Base-by-base conservation (phyloP, 345 rosid genomes). In the Lepidium africanum region DNA sequence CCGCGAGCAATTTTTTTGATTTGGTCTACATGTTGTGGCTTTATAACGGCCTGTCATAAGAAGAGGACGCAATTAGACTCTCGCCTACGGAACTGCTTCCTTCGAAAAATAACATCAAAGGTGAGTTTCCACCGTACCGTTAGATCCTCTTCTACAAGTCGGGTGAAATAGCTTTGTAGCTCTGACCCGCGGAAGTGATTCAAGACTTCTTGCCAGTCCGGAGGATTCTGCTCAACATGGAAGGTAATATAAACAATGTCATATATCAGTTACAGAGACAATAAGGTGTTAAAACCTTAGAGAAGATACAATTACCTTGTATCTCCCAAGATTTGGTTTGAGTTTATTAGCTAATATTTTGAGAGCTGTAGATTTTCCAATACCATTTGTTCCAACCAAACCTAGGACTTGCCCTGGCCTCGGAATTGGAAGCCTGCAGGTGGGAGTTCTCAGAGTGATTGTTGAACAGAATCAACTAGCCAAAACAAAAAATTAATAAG, bases 341-440 rank as follows among this genome's bases (percentile, higher is more conserved):
- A 89, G 80, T 60, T 85, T 86, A 32, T 88, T 87, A 45, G 96
- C 91, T 75, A 92, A 77, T 60, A 90, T 81, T 82, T 90, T 92
- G 61, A 92, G 93, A 33, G 98, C 98, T 15, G 98, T 92, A 16
- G 98, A 87, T 73, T 92, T 90, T 12, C 98, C 96, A 71, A 90
- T 92, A 48, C 98, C 98, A 74, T 90, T 92, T 45, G 98, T 90
- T 75, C 98, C 96, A 76, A 92, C 98, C 81, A 92, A 83, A 27
- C 98, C 96, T 59, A 92, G 91, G 81, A 90, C 96, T 80, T 90
- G 96, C 16, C 96, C 98, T 0, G 98, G 96, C 79, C 96, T 84
- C 2, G 98, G 98, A 46, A 92, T 86, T 14, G 96, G 96, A 72
- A 92, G 78, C 87, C 96, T 92, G 81, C 13, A 48, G 8, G 54